phyloP scores from a whole-genome alignment of 306 rosid genomes.

The Argentina anserina region DNA sequence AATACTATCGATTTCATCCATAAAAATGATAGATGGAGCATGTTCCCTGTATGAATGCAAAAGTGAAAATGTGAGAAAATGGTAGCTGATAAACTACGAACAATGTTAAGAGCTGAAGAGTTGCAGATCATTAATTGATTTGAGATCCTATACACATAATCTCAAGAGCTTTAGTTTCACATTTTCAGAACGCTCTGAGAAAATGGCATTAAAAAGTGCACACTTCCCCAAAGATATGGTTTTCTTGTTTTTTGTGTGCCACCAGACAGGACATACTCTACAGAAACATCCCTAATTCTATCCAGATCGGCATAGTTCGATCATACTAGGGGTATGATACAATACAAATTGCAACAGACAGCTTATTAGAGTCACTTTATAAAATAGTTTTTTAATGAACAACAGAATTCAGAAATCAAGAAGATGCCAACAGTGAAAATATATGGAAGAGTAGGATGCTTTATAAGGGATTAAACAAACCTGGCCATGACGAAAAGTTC shows the following conservation, averaged over 20 bases:
- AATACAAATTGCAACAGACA: neutral
- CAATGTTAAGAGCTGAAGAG: neutral
- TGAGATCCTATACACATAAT: neutral
- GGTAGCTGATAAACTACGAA: neutral
- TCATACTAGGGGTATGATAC: neutral
- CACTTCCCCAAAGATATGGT: neutral
- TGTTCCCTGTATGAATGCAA: constrained; percentile 66
- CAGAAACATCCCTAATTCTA: neutral
- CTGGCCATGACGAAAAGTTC: constrained; percentile 99
- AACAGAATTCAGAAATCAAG: neutral
- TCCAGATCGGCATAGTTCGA: neutral
- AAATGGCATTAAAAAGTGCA: neutral
- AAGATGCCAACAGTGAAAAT: neutral
- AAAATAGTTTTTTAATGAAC: neutral
- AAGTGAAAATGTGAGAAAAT: neutral
- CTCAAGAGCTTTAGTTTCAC: neutral
- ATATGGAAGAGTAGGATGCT: neutral
- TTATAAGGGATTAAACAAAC: constrained; percentile 41
- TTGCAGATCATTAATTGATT: neutral
- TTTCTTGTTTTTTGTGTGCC: neutral
- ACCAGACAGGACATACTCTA: neutral
- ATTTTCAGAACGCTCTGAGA: neutral
- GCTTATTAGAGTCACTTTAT: neutral
- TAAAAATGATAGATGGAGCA: constrained; percentile 96
- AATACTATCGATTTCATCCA: constrained; percentile 99